Percentiles rank a stretch among this genome's conserved stretches.
Conservation (phyloP, 2,329 filamentous ascomycete species). For the Sporothrix mexicana region DNA sequence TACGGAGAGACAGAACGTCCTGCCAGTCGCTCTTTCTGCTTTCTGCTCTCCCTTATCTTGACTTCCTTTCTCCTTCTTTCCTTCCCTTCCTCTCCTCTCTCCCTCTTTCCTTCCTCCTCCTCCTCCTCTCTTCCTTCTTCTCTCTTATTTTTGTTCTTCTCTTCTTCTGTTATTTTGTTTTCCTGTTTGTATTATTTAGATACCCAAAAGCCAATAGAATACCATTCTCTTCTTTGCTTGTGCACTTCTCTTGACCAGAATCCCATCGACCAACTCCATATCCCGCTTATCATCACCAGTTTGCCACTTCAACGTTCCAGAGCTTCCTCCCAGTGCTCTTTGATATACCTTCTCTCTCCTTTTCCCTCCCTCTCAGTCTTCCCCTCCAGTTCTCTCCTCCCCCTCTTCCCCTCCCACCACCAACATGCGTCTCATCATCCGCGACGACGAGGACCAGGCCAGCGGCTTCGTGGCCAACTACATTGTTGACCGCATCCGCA, state of each 20-base stretch:
- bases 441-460: slow-evolving; percentile 66
- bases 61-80: not conserved
- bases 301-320: not conserved
- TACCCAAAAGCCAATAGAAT: slow-evolving; percentile 28
- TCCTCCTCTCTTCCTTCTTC: not conserved
- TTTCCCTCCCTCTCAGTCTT: not conserved
- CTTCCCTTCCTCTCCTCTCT: slow-evolving; percentile 6
- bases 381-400: too few species aligned
- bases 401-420: not conserved
- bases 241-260: not conserved
- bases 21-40: not conserved
- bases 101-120: slow-evolving; percentile 3
- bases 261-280: not conserved
- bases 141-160: slow-evolving; percentile 21
- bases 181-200: slow-evolving; percentile 23
- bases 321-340: not conserved
- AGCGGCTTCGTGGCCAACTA: slow-evolving; percentile 75
- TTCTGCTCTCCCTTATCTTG: slow-evolving; percentile 6
- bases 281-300: not conserved
- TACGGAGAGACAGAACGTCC: not conserved
- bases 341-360: not conserved
- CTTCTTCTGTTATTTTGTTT: slow-evolving; percentile 19
- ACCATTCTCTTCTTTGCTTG: slow-evolving; percentile 11
- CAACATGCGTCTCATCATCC: slow-evolving; percentile 74
- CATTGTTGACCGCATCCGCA: slow-evolving; percentile 73